Evolutionary conservation across 2,329 filamentous ascomycete genomes (phyloP).

Genomic region (Harringtonia aguacate): DNA sequence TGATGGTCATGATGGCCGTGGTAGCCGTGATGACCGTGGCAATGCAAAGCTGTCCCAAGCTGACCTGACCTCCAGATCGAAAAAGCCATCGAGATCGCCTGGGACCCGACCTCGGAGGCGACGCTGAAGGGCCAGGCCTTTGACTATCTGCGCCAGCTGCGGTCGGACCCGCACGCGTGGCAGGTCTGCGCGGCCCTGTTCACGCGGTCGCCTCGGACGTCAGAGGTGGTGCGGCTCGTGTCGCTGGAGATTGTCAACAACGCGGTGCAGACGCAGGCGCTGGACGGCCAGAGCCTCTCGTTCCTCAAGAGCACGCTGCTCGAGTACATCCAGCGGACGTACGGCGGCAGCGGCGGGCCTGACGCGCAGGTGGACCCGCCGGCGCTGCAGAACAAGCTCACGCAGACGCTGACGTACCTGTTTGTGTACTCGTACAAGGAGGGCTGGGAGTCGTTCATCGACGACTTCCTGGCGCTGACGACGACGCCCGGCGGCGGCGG

Average conservation of each 20-base stretch:
- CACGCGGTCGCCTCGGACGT: conserved; percentile 61
- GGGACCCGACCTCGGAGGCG: conserved; percentile 67
- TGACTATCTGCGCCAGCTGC: conserved; percentile 68
- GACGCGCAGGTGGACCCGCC: conserved; percentile 54
- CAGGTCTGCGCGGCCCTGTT: conserved; percentile 83
- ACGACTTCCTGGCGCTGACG: conserved; percentile 76
- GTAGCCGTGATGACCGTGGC: too few relatives aligned
- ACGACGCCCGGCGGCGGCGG: conserved; percentile 48
- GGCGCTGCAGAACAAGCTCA: conserved; percentile 89
- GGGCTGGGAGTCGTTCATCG: conserved; percentile 82
- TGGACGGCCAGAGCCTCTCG: conserved; percentile 61
- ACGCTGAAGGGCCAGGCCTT: conserved; percentile 72
- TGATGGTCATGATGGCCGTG: too few relatives aligned
- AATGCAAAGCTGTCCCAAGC: too few relatives aligned
- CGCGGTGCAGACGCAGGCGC: conserved; percentile 68
- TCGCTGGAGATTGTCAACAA: conserved; percentile 90
- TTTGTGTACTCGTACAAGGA: conserved; percentile 80
- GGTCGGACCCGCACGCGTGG: conserved; percentile 76
- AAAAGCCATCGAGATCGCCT: conserved; percentile 91
- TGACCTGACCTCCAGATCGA: conserved; percentile 60
- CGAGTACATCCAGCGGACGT: conserved; percentile 68
- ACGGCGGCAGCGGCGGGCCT: conserved; percentile 40
- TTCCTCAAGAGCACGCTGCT: conserved; percentile 75
- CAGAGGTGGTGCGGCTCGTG: conserved; percentile 79
- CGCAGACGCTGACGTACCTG: conserved; percentile 88